Evolutionary conservation across 2,329 filamentous ascomycete genomes (phyloP).

Genomic region (Cladosporium halotolerans): DNA sequence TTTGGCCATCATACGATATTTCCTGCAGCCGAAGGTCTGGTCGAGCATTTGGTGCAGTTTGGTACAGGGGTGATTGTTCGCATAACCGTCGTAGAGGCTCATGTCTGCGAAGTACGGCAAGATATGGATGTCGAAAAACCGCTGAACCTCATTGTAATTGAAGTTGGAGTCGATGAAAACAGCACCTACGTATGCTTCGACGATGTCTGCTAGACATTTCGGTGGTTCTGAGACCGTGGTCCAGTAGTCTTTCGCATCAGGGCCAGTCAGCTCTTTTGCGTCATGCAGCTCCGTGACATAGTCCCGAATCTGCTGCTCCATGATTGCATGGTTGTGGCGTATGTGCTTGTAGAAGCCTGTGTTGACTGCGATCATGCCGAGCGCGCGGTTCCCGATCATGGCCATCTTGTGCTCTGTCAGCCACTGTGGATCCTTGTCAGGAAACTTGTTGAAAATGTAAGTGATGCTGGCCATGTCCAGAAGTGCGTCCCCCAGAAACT

Average conservation of each 20-base stretch:
- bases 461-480: slow-evolving; percentile 82
- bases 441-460: slow-evolving; percentile 70
- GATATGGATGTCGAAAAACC: slow-evolving; percentile 72
- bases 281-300: slow-evolving; percentile 55
- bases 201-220: slow-evolving; percentile 75
- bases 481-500: slow-evolving; percentile 85
- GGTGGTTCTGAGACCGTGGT: slow-evolving; percentile 56
- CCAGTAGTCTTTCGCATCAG: slow-evolving; percentile 62
- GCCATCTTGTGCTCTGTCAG: slow-evolving; percentile 98
- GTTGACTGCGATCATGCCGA: slow-evolving; percentile 72
- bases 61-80: slow-evolving; percentile 73
- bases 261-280: slow-evolving; percentile 41
- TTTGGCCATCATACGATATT: slow-evolving; percentile 51
- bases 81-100: slow-evolving; percentile 78
- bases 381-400: slow-evolving; percentile 96
- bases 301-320: slow-evolving; percentile 45
- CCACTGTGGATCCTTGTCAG: slow-evolving; percentile 85
- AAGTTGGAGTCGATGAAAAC: slow-evolving; percentile 86
- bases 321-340: slow-evolving; percentile 44
- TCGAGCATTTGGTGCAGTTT: slow-evolving; percentile 60
- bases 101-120: slow-evolving; percentile 79
- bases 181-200: slow-evolving; percentile 85
- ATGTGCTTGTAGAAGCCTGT: slow-evolving; percentile 73
- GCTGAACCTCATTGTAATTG: slow-evolving; percentile 64
- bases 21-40: slow-evolving; percentile 57